Base-by-base conservation (phyloP, 768 basidiomycete genomes). In the Russula abietina region DNA sequence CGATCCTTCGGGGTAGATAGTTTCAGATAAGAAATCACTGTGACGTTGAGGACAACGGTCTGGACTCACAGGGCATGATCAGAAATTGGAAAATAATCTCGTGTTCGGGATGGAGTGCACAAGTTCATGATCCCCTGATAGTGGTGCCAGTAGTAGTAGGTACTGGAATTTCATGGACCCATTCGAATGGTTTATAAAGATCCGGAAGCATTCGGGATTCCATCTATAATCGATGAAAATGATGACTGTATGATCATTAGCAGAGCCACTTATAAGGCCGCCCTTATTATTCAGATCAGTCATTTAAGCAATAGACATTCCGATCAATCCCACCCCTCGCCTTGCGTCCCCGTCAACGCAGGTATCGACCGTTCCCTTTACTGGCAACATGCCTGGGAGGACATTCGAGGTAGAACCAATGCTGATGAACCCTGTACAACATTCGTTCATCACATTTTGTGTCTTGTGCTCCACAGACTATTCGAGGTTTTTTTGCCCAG, bases 51-150 rank as follows among this genome's bases (percentile, higher is more conserved):
- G 72, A 55, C 24, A 48, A 50, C 30, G 1, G 38, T 39, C 38
- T 39, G 38, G 17, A 39, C 63, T 60, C 58, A 91, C 88, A 93
- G 72, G 51, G 80, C 90, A 76, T 93, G 91, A 70, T 92, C 90
- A 17, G 88, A 83, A 58, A 93, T 87, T 24, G 87, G 77, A 53
- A 86, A 73, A 71, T 92, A 92, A 55, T 84, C 88, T 57, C 89
- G 79, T 38, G 87, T 77, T 46, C 76, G 70, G 54, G 70, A 69
- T 33, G 60, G 65, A 28, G 45, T 52, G 48, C 60, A 57, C 24
- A 58, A 11, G 24, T 67, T 67, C 67, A 67, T 67, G 54, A 16
- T 28, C 16, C 11, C 12, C 22, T 10, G 43, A 11, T 11, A 6
- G n/a, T n/a, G n/a, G 12, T 1, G 38, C 16, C 16, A 17, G 38